Evolutionary conservation across 768 basidiomycete genomes (phyloP), one percentile per base, ranked within the genome.

Genomic region (Lenzites betulinus): DNA sequence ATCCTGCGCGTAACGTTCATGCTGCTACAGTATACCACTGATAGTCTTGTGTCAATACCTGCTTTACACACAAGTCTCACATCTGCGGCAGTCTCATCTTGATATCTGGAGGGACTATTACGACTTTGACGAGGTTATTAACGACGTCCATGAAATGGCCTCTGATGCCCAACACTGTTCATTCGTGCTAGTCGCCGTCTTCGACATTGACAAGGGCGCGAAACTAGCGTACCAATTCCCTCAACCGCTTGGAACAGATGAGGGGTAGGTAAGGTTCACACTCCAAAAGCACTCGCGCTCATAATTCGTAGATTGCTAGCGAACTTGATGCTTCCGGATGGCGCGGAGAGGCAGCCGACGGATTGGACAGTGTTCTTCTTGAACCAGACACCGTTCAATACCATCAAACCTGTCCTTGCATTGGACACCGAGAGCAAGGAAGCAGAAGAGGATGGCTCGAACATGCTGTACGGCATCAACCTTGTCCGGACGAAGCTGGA

Each of bases 281-380:
- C 33, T 41, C 18, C 33, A 20, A 5, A 4, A 20, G 2, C 3
- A 35, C 15, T 0, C 28, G 6, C 23, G 36, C 62, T 39, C 13
- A 58, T 20, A 7, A 2, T 7, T 1, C 7, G 7, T 58, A 98
- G 95, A 57, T 83, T 95, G 18, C 81, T 99, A 5, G 97, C 97
- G 3, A 96, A 96, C 78, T 83, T 96, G 61, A 99, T 99, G 97
- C 83, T 99, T 22, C 97, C 97, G 12, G 97, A 99, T 73, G 97
- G 97, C 7, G 97, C 95, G 30, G 96, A 99, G 76, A 86, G 90
- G 51, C 92, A 96, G 62, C 77, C 90, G 23, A 93, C 96, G 72
- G 97, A 98, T 75, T 98, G 95, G 95, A 98, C 97, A 6, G 87
- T 98, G 44, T 99, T 99, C 81, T 97, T 96, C 74, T 83, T 99